Percentiles rank a stretch among this genome's conserved stretches.
Evolutionary conservation across 179 eudicot genomes (phyloP).

Genomic region (Camellia oleifera): DNA sequence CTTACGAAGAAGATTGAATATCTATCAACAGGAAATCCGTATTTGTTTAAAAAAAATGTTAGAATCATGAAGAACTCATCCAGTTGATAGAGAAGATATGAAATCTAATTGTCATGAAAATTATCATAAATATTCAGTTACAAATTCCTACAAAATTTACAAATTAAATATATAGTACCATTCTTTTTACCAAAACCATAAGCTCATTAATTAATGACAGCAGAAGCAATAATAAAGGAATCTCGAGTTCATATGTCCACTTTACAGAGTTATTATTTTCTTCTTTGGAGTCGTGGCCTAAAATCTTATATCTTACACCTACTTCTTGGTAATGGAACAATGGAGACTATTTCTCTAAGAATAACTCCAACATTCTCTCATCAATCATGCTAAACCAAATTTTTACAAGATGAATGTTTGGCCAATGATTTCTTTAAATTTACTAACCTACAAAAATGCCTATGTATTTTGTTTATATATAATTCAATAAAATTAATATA

Average conservation of each 20-base stretch:
- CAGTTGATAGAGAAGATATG: not conserved
- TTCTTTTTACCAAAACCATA: not conserved
- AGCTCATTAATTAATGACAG: not conserved
- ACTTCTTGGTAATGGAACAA: not conserved
- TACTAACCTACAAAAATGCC: too few relatives aligned
- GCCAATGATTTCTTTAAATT: too few relatives aligned
- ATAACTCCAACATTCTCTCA: not conserved
- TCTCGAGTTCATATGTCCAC: not conserved
- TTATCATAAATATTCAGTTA: not conserved
- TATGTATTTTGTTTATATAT: too few relatives aligned
- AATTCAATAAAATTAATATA: too few relatives aligned
- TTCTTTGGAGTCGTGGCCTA: not conserved
- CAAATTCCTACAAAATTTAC: not conserved
- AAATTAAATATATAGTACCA: too few relatives aligned
- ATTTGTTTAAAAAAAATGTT: slow-evolving; percentile 8
- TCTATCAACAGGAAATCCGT: slow-evolving; percentile 33
- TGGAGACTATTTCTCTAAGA: not conserved
- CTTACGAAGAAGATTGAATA: slow-evolving; percentile 79
- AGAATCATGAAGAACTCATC: slow-evolving; percentile 1
- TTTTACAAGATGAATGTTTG: too few relatives aligned
- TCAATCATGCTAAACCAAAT: too few relatives aligned
- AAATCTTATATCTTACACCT: not conserved
- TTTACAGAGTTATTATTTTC: not conserved
- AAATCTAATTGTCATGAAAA: not conserved
- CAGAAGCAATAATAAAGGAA: not conserved